A percentile compares a stretch with the other conserved stretches of the same genome.
Conservation (phyloP, 164 flowering plant species). For the Piper betle region DNA sequence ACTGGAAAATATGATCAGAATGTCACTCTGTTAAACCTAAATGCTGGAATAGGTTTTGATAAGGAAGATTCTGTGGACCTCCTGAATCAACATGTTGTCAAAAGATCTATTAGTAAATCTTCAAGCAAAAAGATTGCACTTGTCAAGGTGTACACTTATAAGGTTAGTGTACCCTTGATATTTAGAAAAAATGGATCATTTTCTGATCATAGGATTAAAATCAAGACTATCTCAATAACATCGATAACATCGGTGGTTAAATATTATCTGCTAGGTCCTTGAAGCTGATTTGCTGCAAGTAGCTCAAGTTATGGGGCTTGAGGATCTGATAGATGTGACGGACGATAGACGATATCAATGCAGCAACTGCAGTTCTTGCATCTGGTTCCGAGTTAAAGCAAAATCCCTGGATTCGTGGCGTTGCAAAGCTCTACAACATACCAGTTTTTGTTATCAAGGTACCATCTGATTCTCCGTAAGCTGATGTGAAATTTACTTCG, state of each 20-base stretch:
- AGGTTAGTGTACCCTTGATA: conserved; percentile 26
- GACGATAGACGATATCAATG: conserved; percentile 77
- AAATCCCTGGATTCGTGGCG: conserved; percentile 87
- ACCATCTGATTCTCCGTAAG: conserved; percentile 3
- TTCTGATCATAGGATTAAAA: not conserved
- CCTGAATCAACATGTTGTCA: conserved; percentile 14
- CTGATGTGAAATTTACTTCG: not conserved
- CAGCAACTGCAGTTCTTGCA: conserved; percentile 74
- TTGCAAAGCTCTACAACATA: conserved; percentile 77
- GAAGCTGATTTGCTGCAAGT: conserved; percentile 88
- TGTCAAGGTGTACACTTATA: conserved; percentile 54
- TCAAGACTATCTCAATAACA: not conserved
- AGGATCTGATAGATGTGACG: conserved; percentile 55
- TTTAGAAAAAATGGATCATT: not conserved
- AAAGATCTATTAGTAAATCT: conserved; percentile 15
- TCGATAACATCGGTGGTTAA: not conserved
- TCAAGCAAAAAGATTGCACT: conserved; percentile 28
- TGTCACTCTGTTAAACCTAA: conserved; percentile 10
- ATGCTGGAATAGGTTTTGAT: conserved; percentile 17
- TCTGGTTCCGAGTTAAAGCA: conserved; percentile 65
- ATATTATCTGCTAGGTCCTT: conserved; percentile 38
- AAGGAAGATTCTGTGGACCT: conserved; percentile 24
- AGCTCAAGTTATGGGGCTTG: conserved; percentile 78
- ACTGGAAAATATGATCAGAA: conserved; percentile 16
- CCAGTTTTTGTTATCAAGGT: conserved; percentile 92